A percentile compares a stretch with the other conserved stretches of the same genome.
phyloP scores from a whole-genome alignment of 2,329 filamentous ascomycete species.

The Parastagonospora nodorum region DNA sequence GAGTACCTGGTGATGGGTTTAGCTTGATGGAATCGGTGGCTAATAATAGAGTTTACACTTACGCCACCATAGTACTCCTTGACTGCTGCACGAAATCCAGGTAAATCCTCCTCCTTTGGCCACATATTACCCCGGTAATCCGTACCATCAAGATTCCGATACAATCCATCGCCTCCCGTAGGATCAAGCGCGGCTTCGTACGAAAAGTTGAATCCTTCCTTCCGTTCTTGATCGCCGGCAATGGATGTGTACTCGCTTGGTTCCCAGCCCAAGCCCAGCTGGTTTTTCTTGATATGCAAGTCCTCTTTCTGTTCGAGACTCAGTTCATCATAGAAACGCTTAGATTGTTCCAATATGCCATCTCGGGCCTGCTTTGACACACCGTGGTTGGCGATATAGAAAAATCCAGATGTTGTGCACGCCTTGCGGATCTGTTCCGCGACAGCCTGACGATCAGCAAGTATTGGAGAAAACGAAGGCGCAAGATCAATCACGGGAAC shows the following conservation, averaged over 20 bases:
- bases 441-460: constrained; percentile 41
- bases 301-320: constrained; percentile 43
- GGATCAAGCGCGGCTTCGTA: constrained; percentile 49
- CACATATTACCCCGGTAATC: constrained; percentile 45
- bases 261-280: constrained; percentile 50
- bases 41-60: constrained; percentile 1
- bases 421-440: constrained; percentile 47
- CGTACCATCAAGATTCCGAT: constrained; percentile 48
- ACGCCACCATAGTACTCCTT: constrained; percentile 47
- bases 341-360: constrained; percentile 44
- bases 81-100: constrained; percentile 46
- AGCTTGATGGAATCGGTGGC: not conserved
- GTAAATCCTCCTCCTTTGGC: constrained; percentile 47
- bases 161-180: constrained; percentile 49
- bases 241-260: constrained; percentile 49
- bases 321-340: constrained; percentile 44
- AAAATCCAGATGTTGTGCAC: constrained; percentile 49
- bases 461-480: constrained; percentile 40
- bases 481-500: constrained; percentile 48
- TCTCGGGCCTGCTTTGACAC: constrained; percentile 33
- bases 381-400: constrained; percentile 49
- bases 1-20: constrained; percentile 30
- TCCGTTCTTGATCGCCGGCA: constrained; percentile 48
- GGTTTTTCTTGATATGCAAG: constrained; percentile 47
- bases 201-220: constrained; percentile 51